Evolutionary conservation across 208 protist genomes (phyloP), one percentile per base, ranked within the genome.

Genomic region (Acanthamoeba triangularis): DNA sequence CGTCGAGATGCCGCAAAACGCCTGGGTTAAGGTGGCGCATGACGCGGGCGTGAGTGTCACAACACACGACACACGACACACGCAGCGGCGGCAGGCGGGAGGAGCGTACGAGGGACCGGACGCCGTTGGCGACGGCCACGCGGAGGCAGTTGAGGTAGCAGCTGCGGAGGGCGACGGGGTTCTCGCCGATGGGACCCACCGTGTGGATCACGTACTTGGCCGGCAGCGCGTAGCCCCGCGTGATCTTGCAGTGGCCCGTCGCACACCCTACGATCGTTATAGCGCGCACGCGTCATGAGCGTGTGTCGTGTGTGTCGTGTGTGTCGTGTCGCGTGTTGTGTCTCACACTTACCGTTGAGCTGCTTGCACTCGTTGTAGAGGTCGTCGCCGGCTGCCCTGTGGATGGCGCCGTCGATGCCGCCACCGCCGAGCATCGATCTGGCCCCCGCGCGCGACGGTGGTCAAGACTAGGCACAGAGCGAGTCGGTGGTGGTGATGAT

Each of bases 401-500:
- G 97, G 67, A 98, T 98, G 37, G 96, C 93, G 11, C 97, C 97
- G 91, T 98, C 97, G 25, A 98, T 87, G 52, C 95, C 95, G 76
- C 96, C 96, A 25, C 96, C 94, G 84, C 95, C 94, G 7, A 96
- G 90, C 37, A 95, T 20, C 28, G 47, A 63, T 47, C n/a, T 72
- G 47, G 47, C 37, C 37, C 37, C 37, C 37, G 37, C 37, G 37
- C 37, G 37, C 37, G 37, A 41, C 3, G 37, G 3, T 41, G 37
- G 37, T 1, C 3, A 41, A 41, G 37, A 41, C n/a, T n/a, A 65
- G 44, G 37, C 37, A 41, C 37, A 41, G 37, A 3, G 37, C 37
- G 3, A 41, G 37, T 41, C 37, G 3, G 37, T 41, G 37, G 37
- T 41, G 37, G 37, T n/a, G 11, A 8, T 3, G 65, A 3, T 44